phyloP scores from a whole-genome alignment of 2,329 filamentous ascomycete species.

The Ambrosiella beaveri region DNA sequence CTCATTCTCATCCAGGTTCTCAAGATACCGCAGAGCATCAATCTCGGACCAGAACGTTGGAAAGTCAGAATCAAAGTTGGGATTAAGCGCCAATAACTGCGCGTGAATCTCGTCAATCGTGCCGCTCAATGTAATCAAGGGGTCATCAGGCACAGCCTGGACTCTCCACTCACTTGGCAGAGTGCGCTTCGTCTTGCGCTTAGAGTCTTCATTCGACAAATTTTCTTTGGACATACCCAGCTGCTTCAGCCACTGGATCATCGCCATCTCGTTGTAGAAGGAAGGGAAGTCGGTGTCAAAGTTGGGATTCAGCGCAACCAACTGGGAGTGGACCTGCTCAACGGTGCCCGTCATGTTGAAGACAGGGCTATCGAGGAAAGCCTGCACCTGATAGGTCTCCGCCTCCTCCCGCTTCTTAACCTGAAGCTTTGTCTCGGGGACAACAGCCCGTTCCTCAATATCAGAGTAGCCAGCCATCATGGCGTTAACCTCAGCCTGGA shows the following conservation, averaged over 20 bases:
- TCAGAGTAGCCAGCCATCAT: background rate
- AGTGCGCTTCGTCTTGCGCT: background rate
- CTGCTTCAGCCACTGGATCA: constrained; percentile 1
- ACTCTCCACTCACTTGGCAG: constrained; percentile 5
- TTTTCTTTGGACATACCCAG: background rate
- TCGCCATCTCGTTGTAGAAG: constrained; percentile 4
- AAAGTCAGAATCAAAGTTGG: constrained; percentile 14
- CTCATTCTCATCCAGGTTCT: background rate
- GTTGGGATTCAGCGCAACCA: constrained; percentile 14
- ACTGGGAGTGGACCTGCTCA: constrained; percentile 13
- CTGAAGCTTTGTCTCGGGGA: background rate
- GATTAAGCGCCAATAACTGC: constrained; percentile 14
- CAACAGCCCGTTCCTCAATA: background rate
- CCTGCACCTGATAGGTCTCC: constrained; percentile 13
- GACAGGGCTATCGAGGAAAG: constrained; percentile 11
- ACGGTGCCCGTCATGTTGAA: constrained; percentile 14
- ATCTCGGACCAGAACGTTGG: constrained; percentile 3
- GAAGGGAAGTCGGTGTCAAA: constrained; percentile 12
- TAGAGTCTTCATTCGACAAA: background rate
- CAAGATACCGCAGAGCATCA: background rate
- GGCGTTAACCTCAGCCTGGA: constrained; percentile 8
- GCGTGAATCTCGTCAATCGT: constrained; percentile 14
- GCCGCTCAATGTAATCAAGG: constrained; percentile 7
- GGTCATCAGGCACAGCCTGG: background rate
- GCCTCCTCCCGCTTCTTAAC: background rate